Conservation (phyloP, 2,329 filamentous ascomycete species). For the Fusarium nygamai region DNA sequence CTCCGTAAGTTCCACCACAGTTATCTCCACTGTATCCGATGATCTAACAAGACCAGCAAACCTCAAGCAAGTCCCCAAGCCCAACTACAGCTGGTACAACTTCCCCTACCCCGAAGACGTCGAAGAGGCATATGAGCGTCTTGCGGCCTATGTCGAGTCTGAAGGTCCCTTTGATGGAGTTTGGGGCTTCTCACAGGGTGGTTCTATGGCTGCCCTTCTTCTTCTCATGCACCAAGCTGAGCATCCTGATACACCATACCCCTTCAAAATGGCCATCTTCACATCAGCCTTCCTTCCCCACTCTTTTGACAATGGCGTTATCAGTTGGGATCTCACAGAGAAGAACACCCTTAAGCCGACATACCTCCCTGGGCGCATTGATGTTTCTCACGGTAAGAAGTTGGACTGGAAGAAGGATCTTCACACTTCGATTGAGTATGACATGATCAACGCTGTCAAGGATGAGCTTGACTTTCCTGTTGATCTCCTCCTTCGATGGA, state of each 20-base stretch:
- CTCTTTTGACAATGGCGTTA: not conserved
- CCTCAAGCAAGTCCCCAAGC: not conserved
- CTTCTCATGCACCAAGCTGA: not conserved
- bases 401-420: not conserved
- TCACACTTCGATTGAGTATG: not conserved
- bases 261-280: not conserved
- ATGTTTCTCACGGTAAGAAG: not conserved
- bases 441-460: not conserved
- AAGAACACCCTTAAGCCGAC: not conserved
- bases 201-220: not conserved
- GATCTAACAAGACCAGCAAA: not conserved
- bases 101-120: not conserved
- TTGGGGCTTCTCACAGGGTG: not conserved
- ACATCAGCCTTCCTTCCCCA: not conserved
- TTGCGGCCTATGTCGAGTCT: not conserved
- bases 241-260: not conserved
- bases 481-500: not conserved
- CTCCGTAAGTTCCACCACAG: not conserved
- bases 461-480: not conserved
- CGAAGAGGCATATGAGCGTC: not conserved
- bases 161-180: not conserved
- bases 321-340: not conserved
- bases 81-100: not conserved
- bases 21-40: accelerated
- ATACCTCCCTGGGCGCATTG: not conserved